These are phyloP conservation scores for Phytophthora tentaculata DNA, from an alignment of 352 stramenopile species.

Conservation along the genomic window DNA sequence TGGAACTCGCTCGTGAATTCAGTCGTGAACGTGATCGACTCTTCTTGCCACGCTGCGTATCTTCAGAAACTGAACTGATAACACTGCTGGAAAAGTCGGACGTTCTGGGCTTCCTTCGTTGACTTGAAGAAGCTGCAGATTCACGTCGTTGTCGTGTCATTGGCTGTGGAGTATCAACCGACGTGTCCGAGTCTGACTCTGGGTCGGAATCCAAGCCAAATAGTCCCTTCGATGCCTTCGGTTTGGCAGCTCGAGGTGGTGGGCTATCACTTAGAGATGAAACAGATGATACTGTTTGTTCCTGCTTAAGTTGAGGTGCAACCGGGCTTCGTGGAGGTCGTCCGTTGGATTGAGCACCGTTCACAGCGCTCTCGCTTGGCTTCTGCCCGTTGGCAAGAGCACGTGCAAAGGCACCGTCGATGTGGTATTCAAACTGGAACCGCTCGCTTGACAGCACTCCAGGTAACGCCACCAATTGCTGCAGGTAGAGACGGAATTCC, in stretches of 20 bases:
- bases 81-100: conserved; percentile 36
- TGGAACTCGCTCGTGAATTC: conserved; percentile 47
- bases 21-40: conserved; percentile 33
- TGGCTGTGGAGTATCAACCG: conserved; percentile 36
- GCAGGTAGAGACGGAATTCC: conserved; percentile 79
- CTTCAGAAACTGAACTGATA: conserved; percentile 20
- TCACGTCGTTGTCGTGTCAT: conserved; percentile 17
- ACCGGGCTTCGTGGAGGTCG: conserved; percentile 36
- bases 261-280: conserved; percentile 27
- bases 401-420: conserved; percentile 53
- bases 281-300: conserved; percentile 12
- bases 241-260: conserved; percentile 20
- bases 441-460: conserved; percentile 59
- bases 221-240: conserved; percentile 44
- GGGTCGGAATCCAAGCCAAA: conserved; percentile 63
- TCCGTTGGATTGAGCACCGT: conserved; percentile 20
- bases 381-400: conserved; percentile 32
- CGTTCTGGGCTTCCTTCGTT: conserved; percentile 31
- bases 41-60: conserved; percentile 29
- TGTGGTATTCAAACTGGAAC: conserved; percentile 73
- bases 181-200: conserved; percentile 59
- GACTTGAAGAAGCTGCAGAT: conserved; percentile 29
- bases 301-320: conserved; percentile 22
- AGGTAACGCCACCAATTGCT: conserved; percentile 60
- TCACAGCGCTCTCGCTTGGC: conserved; percentile 13